Conservation (phyloP, 2,329 filamentous ascomycete genomes). For the Colletotrichum coccodes region DNA sequence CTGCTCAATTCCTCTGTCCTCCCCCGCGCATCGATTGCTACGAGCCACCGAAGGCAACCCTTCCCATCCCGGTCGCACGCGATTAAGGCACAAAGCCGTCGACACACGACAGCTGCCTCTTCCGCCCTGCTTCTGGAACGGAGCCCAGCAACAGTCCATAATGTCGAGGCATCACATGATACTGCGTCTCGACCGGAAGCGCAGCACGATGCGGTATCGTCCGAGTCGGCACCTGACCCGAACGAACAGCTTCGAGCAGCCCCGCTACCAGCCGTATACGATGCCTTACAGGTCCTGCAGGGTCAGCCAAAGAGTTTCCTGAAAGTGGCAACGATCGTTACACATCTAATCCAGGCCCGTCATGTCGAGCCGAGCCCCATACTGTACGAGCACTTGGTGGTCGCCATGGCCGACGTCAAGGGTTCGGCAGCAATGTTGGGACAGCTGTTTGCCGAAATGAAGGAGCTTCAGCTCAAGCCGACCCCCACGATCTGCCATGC, state of each 20-base stretch:
- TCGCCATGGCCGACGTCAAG: slow-evolving; percentile 72
- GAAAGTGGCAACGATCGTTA: slow-evolving; percentile 58
- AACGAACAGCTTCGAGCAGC: slow-evolving; percentile 40
- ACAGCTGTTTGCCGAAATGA: slow-evolving; percentile 79
- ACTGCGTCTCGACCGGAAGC: neutral
- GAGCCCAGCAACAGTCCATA: neutral
- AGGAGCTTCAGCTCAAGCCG: slow-evolving; percentile 65
- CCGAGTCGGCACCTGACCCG: slow-evolving; percentile 24
- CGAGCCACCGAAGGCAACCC: slow-evolving; percentile 9
- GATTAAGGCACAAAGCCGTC: slow-evolving; percentile 2
- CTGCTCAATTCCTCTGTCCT: slow-evolving; percentile 38
- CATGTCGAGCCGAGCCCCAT: slow-evolving; percentile 63
- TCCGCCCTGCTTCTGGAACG: neutral
- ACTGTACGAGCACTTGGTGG: slow-evolving; percentile 80
- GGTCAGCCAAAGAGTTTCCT: slow-evolving; percentile 48
- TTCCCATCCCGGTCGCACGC: neutral
- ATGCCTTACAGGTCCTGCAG: slow-evolving; percentile 54
- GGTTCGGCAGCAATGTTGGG: slow-evolving; percentile 75
- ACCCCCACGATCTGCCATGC: slow-evolving; percentile 77
- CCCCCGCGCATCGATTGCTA: slow-evolving; percentile 25
- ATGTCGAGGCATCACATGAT: neutral
- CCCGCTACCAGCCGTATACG: slow-evolving; percentile 54
- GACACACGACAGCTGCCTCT: slow-evolving; percentile 8
- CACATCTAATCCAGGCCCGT: slow-evolving; percentile 67
- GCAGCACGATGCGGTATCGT: neutral